phyloP scores from a whole-genome alignment of 495 filamentous ascomycete genomes.

The Neurospora sp. region DNA sequence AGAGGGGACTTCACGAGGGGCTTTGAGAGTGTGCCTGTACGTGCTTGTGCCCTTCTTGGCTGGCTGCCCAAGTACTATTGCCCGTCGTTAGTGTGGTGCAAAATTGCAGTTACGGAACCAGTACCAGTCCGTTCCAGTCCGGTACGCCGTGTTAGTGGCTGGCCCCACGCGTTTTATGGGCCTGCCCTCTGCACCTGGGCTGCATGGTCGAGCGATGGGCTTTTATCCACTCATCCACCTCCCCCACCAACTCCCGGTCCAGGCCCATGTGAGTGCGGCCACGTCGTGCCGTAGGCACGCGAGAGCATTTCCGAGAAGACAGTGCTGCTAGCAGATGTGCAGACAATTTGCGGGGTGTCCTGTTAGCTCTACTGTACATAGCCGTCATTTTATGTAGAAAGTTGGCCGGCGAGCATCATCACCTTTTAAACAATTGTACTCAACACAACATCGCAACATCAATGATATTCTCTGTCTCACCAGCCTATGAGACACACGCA shows the following conservation, averaged over 20 bases:
- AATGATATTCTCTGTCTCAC: not conserved
- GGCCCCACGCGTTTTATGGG: not conserved
- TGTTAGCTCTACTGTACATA: not conserved
- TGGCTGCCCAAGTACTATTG: not conserved
- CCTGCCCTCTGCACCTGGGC: not conserved
- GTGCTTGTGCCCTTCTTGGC: not conserved
- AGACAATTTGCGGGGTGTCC: not conserved
- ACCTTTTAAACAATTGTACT: not conserved
- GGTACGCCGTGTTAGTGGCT: not conserved
- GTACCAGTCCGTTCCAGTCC: not conserved
- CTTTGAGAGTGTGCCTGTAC: not conserved
- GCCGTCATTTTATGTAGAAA: not conserved
- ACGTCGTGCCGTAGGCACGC: not conserved
- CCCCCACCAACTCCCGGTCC: not conserved
- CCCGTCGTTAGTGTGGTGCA: not conserved
- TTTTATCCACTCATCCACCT: not conserved
- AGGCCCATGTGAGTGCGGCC: not conserved
- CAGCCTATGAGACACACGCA: not conserved
- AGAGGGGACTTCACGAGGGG: not conserved
- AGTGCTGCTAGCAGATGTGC: not conserved
- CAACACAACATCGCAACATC: not conserved
- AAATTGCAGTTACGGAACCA: not conserved
- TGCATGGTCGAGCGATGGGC: not conserved
- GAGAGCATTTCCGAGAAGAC: not conserved
- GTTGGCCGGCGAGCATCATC: not conserved